Evolutionary conservation across 805 yeast species (phyloP).

Genomic region (Myxozyma neotropica): DNA sequence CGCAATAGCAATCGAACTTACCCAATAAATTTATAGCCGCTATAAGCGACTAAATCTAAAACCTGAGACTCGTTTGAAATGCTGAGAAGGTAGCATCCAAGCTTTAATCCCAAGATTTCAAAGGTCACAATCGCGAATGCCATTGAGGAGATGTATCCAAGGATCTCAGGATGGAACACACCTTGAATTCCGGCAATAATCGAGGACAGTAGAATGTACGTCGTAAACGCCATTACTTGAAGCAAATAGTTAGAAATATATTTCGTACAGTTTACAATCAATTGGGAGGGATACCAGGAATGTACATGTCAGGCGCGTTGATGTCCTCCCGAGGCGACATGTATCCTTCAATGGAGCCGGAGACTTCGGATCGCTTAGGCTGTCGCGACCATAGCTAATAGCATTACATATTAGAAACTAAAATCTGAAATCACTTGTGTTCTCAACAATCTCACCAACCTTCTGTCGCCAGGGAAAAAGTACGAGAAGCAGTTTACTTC

Average conservation of each 20-base stretch:
- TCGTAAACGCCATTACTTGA: slow-evolving; percentile 77
- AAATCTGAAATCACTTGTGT: no score
- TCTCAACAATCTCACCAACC: slow-evolving; percentile 42
- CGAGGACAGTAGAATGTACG: slow-evolving; percentile 84
- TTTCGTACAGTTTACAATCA: not conserved
- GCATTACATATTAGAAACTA: slow-evolving; percentile 4
- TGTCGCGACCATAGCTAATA: slow-evolving; percentile 36
- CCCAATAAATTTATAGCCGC: slow-evolving; percentile 93
- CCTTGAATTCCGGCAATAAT: slow-evolving; percentile 83
- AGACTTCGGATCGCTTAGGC: slow-evolving; percentile 44
- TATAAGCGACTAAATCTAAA: slow-evolving; percentile 84
- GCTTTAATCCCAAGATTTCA: slow-evolving; percentile 73
- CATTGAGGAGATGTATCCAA: slow-evolving; percentile 84
- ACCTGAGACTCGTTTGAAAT: slow-evolving; percentile 52
- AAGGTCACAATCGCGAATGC: slow-evolving; percentile 78
- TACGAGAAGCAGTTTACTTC: slow-evolving; percentile 69
- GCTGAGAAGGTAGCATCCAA: slow-evolving; percentile 75
- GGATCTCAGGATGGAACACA: slow-evolving; percentile 87
- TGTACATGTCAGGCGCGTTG: slow-evolving; percentile 95
- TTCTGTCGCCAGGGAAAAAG: slow-evolving; percentile 83
- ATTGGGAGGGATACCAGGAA: no score
- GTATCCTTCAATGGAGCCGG: slow-evolving; percentile 50
- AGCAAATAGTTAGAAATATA: not conserved
- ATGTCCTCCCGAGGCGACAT: slow-evolving; percentile 83
- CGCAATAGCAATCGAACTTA: slow-evolving; percentile 55